A percentile compares a stretch with the other conserved stretches of the same genome.
These are phyloP conservation scores for Xerocomus nothofagi DNA, from an alignment of 1,284 basidiomycete genomes.

Conservation along the genomic window DNA sequence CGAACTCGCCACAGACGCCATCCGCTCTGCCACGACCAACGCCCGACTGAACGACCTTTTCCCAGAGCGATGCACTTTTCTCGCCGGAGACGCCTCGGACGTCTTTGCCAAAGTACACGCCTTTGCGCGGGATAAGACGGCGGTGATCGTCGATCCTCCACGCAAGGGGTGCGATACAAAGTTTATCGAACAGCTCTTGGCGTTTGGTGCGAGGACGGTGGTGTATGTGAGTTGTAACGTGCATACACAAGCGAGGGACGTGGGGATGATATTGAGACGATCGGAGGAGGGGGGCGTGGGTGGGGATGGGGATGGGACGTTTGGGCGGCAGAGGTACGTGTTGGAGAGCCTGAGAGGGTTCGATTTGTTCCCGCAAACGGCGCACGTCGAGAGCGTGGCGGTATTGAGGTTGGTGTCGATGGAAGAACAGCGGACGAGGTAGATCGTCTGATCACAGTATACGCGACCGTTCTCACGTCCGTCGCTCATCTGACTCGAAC, in stretches of 20 bases:
- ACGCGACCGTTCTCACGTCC: neutral
- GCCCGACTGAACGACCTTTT: conserved; percentile 73
- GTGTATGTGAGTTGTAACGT: conserved; percentile 97
- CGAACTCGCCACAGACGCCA: conserved; percentile 79
- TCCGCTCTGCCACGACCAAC: conserved; percentile 80
- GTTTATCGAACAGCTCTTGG: conserved; percentile 79
- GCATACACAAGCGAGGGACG: conserved; percentile 81
- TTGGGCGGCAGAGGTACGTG: conserved; percentile 48
- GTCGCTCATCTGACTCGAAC: neutral
- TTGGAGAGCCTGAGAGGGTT: conserved; percentile 84
- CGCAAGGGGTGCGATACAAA: conserved; percentile 86
- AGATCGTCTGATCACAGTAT: neutral
- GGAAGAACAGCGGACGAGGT: neutral
- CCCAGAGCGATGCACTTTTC: conserved; percentile 44
- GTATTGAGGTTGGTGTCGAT: conserved; percentile 50
- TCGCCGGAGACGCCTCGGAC: conserved; percentile 67
- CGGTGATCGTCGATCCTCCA: conserved; percentile 83
- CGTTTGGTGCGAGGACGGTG: conserved; percentile 68
- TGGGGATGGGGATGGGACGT: conserved; percentile 26
- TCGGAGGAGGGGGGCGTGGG: conserved; percentile 24
- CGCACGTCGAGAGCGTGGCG: conserved; percentile 83
- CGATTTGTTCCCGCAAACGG: conserved; percentile 93
- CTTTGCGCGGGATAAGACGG: conserved; percentile 71
- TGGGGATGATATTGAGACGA: conserved; percentile 68
- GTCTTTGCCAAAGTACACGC: conserved; percentile 65